Percentiles rank a stretch among this genome's conserved stretches.
phyloP scores from a whole-genome alignment of 805 yeast species.

The Metschnikowia anglica region DNA sequence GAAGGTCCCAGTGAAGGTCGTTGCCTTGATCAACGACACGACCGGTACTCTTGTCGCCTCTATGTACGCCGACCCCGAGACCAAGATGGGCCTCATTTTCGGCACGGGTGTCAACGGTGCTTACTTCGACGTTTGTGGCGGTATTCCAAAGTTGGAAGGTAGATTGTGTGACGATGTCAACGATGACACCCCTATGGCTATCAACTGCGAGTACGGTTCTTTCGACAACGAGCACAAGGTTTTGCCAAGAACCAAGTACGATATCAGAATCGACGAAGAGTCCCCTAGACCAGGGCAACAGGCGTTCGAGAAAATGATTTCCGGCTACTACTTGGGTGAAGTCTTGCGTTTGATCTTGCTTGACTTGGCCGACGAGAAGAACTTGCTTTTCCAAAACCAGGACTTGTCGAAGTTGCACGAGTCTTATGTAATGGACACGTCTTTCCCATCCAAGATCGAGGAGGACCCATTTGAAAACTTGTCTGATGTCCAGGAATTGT shows the following conservation, averaged over 20 bases:
- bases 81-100: conserved; percentile 92
- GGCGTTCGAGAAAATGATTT: conserved; percentile 93
- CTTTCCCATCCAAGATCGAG: conserved; percentile 83
- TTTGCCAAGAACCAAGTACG: conserved; percentile 89
- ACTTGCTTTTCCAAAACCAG: conserved; percentile 68
- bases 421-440: conserved; percentile 81
- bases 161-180: conserved; percentile 61
- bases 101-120: conserved; percentile 99
- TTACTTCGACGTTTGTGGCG: conserved; percentile 72
- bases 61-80: conserved; percentile 81
- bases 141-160: conserved; percentile 81
- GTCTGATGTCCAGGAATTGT: conserved; percentile 67
- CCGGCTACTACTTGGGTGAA: conserved; percentile 96
- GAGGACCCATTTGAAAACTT: conserved; percentile 86
- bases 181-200: conserved; percentile 77
- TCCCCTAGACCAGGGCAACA: conserved; percentile 98
- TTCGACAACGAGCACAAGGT: conserved; percentile 85
- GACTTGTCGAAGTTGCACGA: conserved; percentile 59
- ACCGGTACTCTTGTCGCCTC: conserved; percentile 97
- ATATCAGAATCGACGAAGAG: conserved; percentile 71
- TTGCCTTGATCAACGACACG: conserved; percentile 93
- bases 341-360: conserved; percentile 74
- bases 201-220: conserved; percentile 98
- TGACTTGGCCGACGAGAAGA: conserved; percentile 61
- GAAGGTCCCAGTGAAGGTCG: conserved; percentile 77